These are phyloP conservation scores for Lenwebbia sp. DNA, from an alignment of 345 rosid genomes.

Conservation along the genomic window DNA sequence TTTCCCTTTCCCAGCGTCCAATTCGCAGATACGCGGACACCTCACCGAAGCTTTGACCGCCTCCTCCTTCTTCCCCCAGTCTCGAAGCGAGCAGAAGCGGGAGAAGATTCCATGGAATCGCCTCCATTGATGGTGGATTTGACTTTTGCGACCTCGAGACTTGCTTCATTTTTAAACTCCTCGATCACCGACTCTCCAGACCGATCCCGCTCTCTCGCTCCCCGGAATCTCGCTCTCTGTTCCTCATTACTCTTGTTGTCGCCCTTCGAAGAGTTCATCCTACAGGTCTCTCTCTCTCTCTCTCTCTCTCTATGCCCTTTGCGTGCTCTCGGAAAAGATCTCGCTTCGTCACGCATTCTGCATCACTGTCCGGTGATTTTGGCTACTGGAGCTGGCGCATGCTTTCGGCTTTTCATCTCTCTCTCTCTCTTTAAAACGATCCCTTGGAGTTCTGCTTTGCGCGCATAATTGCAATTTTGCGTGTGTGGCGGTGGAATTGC, in stretches of 20 bases:
- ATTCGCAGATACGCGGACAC: background rate
- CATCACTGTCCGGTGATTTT: background rate
- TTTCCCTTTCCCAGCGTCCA: background rate
- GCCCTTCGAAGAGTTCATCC: background rate
- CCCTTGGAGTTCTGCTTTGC: background rate
- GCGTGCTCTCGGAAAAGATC: slow-evolving; percentile 1
- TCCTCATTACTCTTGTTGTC: background rate
- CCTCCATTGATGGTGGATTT: background rate
- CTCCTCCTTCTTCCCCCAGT: background rate
- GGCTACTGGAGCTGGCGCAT: background rate
- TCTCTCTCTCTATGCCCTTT: background rate
- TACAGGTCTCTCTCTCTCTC: background rate
- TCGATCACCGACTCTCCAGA: background rate
- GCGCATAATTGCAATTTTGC: background rate
- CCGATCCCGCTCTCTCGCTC: background rate
- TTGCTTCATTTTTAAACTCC: background rate
- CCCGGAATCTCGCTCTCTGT: background rate
- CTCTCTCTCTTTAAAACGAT: background rate
- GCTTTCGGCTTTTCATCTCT: background rate
- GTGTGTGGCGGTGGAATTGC: background rate
- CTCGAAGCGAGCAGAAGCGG: background rate
- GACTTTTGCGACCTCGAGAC: background rate
- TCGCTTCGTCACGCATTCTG: background rate
- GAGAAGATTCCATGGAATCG: background rate
- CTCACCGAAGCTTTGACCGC: background rate